Conservation (phyloP, 257 asterid species). For the Fraxinus quadrangulata region DNA sequence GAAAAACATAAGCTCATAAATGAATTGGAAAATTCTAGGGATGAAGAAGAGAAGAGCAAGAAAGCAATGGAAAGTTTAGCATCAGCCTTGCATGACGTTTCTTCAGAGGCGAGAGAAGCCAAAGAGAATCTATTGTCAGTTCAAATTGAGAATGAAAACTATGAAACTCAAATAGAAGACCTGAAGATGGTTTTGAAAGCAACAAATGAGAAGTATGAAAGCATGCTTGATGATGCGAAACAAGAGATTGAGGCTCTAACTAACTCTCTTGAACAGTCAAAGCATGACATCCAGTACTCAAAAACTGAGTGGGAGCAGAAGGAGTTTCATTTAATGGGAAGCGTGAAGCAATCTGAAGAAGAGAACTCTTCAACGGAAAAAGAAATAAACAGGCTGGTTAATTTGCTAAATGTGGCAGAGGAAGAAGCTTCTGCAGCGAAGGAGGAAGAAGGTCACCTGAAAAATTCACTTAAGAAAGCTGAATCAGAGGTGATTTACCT, state of each 20-base stretch:
- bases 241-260: slow-evolving; percentile 61
- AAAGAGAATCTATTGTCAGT: slow-evolving; percentile 71
- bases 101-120: slow-evolving; percentile 86
- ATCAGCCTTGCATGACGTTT: slow-evolving; percentile 90
- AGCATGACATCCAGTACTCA: slow-evolving; percentile 45
- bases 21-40: slow-evolving; percentile 67
- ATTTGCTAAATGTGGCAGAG: slow-evolving; percentile 57
- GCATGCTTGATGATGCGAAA: slow-evolving; percentile 76
- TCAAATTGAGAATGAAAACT: slow-evolving; percentile 65
- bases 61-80: slow-evolving; percentile 93
- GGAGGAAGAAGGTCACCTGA: slow-evolving; percentile 63
- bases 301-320: slow-evolving; percentile 76
- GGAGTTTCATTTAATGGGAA: slow-evolving; percentile 56
- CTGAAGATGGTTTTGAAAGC: slow-evolving; percentile 73
- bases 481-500: slow-evolving; percentile 73
- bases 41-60: slow-evolving; percentile 91
- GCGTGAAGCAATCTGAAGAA: slow-evolving; percentile 58
- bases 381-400: slow-evolving; percentile 60
- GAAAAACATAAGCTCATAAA: slow-evolving; percentile 67
- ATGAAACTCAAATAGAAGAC: slow-evolving; percentile 68
- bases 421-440: slow-evolving; percentile 54
- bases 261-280: slow-evolving; percentile 54
- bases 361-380: slow-evolving; percentile 57
- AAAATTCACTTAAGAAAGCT: slow-evolving; percentile 54
- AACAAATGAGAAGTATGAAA: slow-evolving; percentile 79